These are phyloP conservation scores for Erigeron philadelphicus DNA, from an alignment of 140 eudicot genomes.

Conservation along the genomic window DNA sequence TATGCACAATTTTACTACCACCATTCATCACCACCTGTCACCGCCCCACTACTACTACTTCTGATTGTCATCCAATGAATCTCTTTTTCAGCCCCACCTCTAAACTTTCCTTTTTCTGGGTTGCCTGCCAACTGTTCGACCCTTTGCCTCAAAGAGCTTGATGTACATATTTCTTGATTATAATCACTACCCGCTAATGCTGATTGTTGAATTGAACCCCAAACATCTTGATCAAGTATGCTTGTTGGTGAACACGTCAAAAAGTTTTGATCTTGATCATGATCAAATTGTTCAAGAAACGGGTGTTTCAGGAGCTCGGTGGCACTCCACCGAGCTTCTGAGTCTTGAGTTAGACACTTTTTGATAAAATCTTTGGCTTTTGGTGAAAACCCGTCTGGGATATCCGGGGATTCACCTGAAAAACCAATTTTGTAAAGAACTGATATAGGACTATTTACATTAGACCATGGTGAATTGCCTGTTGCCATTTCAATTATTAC, in stretches of 20 bases:
- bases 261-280: constrained; percentile 13
- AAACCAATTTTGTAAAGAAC: constrained; percentile 49
- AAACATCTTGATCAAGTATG: constrained; percentile 62
- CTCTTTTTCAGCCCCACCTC: constrained; percentile 28
- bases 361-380: constrained; percentile 49
- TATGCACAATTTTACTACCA: constrained; percentile 26
- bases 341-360: constrained; percentile 52
- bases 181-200: constrained; percentile 9
- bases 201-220: constrained; percentile 40
- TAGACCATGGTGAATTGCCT: constrained; percentile 51
- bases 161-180: constrained; percentile 16
- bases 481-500: constrained; percentile 69
- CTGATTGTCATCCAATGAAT: constrained; percentile 53
- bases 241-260: constrained; percentile 57
- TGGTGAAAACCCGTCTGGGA: constrained; percentile 43
- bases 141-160: constrained; percentile 37
- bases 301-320: constrained; percentile 54
- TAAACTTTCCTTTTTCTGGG: constrained; percentile 34
- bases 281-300: constrained; percentile 34
- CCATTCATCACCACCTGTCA: constrained; percentile 26
- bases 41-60: constrained; percentile 26
- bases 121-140: constrained; percentile 36
- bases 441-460: constrained; percentile 32
- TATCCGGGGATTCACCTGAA: constrained; percentile 55
- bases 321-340: constrained; percentile 56